Base-by-base conservation (phyloP, 2,329 filamentous ascomycete species). In the Elsinoe australis region DNA sequence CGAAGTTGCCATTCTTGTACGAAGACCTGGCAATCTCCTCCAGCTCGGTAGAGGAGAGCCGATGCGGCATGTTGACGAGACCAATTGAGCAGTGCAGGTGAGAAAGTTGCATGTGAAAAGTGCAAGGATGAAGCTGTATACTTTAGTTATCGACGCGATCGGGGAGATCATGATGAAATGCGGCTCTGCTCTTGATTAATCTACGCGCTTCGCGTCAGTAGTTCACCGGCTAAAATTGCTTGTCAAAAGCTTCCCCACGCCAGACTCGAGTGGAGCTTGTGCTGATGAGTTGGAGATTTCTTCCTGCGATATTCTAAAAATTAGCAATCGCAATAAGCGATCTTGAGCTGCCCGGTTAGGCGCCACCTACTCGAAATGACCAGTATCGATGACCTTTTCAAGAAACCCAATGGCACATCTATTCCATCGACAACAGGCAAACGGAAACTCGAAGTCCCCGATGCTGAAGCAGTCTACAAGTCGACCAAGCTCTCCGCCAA, bases 371-470 rank as follows among this genome's bases (percentile, higher is more conserved):
- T 29, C 26, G 26, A 29, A 6, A 81, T 80, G 77, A 72, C 75
- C 18, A 78, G 72, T 59, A 73, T 80, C 54, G 76, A 80, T 59
- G 76, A 81, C 35, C 71, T 82, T 12, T 81, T 82, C 67, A 80
- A 78, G 67, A 73, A 74, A 62, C 71, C 75, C 0, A 66, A 64
- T 28, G 61, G 70, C 15, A 64, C 71, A 14, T 66, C 61, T 19
- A 51, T 52, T 29, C 22, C 28, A 7, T 35, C 38, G 28, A 48
- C 35, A 5, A 55, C 54, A 1, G 50, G 52, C 47, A 82, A 82
- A 61, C 76, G 78, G 58, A 82, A 81, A 60, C 69, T 77, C 57
- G 76, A 80, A 50, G 64, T 71, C 53, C 59, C 71, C 49, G 64
- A 71, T 59, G 71, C 78, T 65, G 71, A 74, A 55, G 70, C 75